Evolutionary conservation across 495 filamentous ascomycete genomes (phyloP).

Genomic region (Daldinia caldariorum): DNA sequence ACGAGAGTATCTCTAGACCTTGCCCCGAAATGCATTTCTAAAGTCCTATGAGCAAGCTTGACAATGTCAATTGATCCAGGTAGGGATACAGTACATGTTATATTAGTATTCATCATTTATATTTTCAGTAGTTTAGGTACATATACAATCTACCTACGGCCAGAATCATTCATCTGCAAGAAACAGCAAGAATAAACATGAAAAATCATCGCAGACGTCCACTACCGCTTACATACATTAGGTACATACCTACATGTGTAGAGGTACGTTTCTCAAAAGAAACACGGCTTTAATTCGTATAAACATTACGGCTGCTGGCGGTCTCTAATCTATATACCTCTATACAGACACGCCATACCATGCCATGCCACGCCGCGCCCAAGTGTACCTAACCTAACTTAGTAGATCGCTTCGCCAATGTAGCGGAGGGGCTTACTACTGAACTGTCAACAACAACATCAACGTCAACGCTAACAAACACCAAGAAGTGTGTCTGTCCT

Average conservation of each 20-base stretch:
- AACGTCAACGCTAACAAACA: no score
- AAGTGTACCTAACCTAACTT: no score
- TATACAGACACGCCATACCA: slow-evolving; percentile 7
- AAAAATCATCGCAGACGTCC: neutral
- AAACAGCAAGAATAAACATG: neutral
- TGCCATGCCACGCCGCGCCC: no score
- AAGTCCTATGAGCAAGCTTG: neutral
- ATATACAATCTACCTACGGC: neutral
- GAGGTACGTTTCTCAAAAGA: slow-evolving; percentile 3
- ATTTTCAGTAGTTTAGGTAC: neutral
- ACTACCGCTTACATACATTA: no score
- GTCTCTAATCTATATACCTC: slow-evolving; percentile 27
- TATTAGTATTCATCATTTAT: neutral
- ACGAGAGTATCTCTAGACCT: no score
- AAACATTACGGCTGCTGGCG: neutral
- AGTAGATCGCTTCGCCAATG: no score
- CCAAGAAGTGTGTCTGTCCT: no score
- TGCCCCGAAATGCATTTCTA: no score
- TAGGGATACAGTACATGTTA: no score
- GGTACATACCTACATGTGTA: neutral
- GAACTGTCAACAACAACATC: no score
- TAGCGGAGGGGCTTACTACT: no score
- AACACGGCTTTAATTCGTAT: neutral
- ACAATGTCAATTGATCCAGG: neutral
- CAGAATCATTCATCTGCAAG: neutral